Evolutionary conservation across 139 green algal genomes (phyloP), one percentile per base, ranked within the genome.

Genomic region (Coelastrella sp.): DNA sequence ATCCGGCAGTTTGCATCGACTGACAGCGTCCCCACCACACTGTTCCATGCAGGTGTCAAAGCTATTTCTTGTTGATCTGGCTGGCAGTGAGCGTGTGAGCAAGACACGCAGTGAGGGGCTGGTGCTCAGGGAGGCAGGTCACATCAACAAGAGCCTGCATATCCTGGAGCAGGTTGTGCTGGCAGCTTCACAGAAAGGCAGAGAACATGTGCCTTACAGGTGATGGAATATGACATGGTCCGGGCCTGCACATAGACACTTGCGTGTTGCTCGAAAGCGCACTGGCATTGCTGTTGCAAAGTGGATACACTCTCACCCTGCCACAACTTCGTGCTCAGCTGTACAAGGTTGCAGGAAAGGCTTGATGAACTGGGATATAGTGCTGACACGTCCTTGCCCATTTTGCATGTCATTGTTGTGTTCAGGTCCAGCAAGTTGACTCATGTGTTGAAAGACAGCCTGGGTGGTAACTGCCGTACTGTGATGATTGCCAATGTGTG

Each of bases 101-200:
- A 97, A 97, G 89, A 97, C 95, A 7, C 89, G 91, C 65, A 95
- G 90, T 84, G 93, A 96, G 88, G 95, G 95, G 4, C 75, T 86
- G 66, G 91, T 96, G 68, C 91, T 95, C 71, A 91, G 89, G 57
- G 95, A 97, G 90, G 95, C 95, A 22, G 91, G 91, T 5, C 92
- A 95, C 95, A 97, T 97, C 92, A 97, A 97, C 93, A 95, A 94
- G 91, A 94, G 83, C 32, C 92, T 97, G 61, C 89, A 83, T 68
- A 94, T 97, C 19, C 94, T 97, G 81, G 95, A 97, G 91, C 95
- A 97, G 91, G 93, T 94, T 68, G 77, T 83, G 77, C 77, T 83
- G 77, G 77, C 77, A 65, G 77, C 77, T 58, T 61, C 77, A 83
- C 23, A 61, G 47, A 22, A 32, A 10, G 77, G 77, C 13, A 32